phyloP scores from a whole-genome alignment of 257 asterid species.

The Solanum paucissectum region DNA sequence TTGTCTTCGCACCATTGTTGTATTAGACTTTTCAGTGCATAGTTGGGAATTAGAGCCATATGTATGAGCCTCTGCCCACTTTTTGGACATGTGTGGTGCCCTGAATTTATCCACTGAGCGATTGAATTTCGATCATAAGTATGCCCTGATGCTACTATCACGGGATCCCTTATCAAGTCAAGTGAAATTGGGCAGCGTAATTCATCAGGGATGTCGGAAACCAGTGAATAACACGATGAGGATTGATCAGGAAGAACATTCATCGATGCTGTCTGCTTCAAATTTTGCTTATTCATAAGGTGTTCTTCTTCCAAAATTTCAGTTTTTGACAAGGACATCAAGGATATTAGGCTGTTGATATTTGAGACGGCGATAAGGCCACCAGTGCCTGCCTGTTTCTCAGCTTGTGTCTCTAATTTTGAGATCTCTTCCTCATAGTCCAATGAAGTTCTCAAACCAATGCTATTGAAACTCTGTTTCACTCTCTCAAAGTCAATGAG shows the following conservation, averaged over 20 bases:
- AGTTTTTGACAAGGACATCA: slow-evolving; percentile 41
- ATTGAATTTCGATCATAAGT: slow-evolving; percentile 71
- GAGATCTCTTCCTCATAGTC: slow-evolving; percentile 58
- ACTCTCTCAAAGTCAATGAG: slow-evolving; percentile 23
- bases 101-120: slow-evolving; percentile 81
- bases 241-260: slow-evolving; percentile 26
- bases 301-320: slow-evolving; percentile 23
- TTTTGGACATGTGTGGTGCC: slow-evolving; percentile 79
- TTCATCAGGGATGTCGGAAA: slow-evolving; percentile 53
- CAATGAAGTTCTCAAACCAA: slow-evolving; percentile 33
- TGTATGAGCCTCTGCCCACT: slow-evolving; percentile 81
- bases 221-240: slow-evolving; percentile 24
- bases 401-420: slow-evolving; percentile 56
- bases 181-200: slow-evolving; percentile 77
- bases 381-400: slow-evolving; percentile 83
- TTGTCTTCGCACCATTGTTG: slow-evolving; percentile 78
- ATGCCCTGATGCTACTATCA: slow-evolving; percentile 80
- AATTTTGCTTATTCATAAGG: slow-evolving; percentile 15
- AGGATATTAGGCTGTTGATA: slow-evolving; percentile 55
- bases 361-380: slow-evolving; percentile 61
- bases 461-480: slow-evolving; percentile 26
- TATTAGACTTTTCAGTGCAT: slow-evolving; percentile 53
- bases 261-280: slow-evolving; percentile 28
- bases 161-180: slow-evolving; percentile 78
- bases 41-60: slow-evolving; percentile 81